Base-by-base conservation (phyloP, 2,329 filamentous ascomycete genomes). In the Oidium heveae region DNA sequence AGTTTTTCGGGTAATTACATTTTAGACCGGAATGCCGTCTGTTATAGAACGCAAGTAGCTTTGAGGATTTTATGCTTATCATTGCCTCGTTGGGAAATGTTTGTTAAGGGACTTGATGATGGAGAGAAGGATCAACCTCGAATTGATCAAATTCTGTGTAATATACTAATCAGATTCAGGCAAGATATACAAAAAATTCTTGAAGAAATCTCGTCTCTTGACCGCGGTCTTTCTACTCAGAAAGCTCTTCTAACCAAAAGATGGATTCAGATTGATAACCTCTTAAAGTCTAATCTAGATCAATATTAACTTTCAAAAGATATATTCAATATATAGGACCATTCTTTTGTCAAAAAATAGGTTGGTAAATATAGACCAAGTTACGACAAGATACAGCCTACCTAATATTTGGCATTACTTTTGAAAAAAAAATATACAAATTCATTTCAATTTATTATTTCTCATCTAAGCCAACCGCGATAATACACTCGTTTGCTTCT, bases 1-100 rank as follows among this genome's bases (percentile, higher is more conserved):
- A 70, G 71, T 1, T 78, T 76, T 60, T 65, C 73, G 57, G 74
- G 70, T 0, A 68, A 67, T 4, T 79, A 76, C 59, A 66, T 72
- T 54, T 64, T 78, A 6, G 75, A 78, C 59, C 59, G 63, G 2
- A 65, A 71, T 10, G 69, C 65, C 6, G 70, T 72, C 13, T 79
- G 76, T 61, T 72, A 77, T 61, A 66, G 75, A 16, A 76, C 75
- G 1, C 71, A 77, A 61, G 72, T 75, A 12, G 75, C 73, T 5
- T 59, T 77, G 50, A 62, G 74, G 50, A 55, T 69, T 44, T 37
- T 72, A 32, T 62, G 56, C 52, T 54, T 70, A 55, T 56, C 66
- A 0, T 53, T 64, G 1, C 59, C 64, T 9, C 65, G 67, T 61
- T 76, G 74, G 72, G 63, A 65, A 53, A 62, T 68, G 37, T 71